Evolutionary conservation across 331 rosid genomes (phyloP), one percentile per base, ranked within the genome.

Genomic region (Saraca asoca): DNA sequence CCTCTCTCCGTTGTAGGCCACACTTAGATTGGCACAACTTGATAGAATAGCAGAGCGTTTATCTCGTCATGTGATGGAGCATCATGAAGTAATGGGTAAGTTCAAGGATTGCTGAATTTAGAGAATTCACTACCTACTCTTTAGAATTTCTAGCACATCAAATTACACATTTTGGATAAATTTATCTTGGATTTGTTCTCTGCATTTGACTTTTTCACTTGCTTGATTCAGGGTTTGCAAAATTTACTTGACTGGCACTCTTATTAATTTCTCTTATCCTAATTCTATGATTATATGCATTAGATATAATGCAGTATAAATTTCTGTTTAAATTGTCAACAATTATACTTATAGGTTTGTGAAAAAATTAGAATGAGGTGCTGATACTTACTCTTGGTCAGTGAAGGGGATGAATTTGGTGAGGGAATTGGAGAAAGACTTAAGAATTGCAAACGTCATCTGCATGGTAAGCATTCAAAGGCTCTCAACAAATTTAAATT

Each of bases 361-460:
- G 10, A 69, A 7, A 73, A 53, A 33, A 46, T 18, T 66, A 72
- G 64, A 62, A 80, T 70, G 64, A 64, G 85, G 59, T 75, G 63
- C 79, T 81, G 91, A 85, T 80, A 85, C 79, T 79, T 85, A 68
- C 92, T 90, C 90, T 94, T 88, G 96, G 88, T 73, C 99, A 94
- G 99, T 90, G 96, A 94, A 94, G 97, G 99, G 99, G 90, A 94
- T 94, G 99, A 73, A 90, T 90, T 88, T 94, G 85, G 97, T 94
- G 72, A 79, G 97, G 74, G 99, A 94, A 79, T 78, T 94, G 84
- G 99, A 94, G 81, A 90, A 85, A 76, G 99, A 94, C 83, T 82
- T 94, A 64, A 85, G 95, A 82, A 81, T 90, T 86, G 97, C 99
- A 58, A 94, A 90, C 55, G 92, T 94, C 81, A 94, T 94, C 77